Base-by-base conservation (phyloP, 2,329 filamentous ascomycete genomes). In the Diaporthe vexans region DNA sequence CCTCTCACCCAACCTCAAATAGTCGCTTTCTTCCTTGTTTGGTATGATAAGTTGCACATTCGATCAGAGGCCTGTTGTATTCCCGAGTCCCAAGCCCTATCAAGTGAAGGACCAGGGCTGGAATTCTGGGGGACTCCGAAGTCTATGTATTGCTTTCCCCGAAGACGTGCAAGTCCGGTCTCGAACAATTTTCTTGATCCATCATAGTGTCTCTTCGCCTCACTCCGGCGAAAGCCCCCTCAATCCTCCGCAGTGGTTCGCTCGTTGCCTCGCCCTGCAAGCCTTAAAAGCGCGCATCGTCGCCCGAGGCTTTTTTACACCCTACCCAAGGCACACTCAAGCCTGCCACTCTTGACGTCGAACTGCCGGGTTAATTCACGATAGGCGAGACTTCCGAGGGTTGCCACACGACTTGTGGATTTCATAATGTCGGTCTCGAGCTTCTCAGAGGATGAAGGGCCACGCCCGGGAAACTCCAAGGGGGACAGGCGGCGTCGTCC, bases 341-440 rank as follows among this genome's bases (percentile, higher is more conserved):
- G 8, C 1, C 26, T 56, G 24, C 35, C 48, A 26, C 19, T 54
- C 35, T 43, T 61, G 26, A 43, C 33, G 51, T n/a, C 19, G 26
- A 56, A 29, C 29, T 63, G 46, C 48, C 40, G 15, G n/a, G 35
- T 43, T 59, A 4, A 21, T 13, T 56, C 46, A 63, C 15, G 21
- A 43, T 54, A 52, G 17, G 7, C n/a, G 33, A 61, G 29, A 13
- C 3, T 61, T 2, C 9, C 17, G 19, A 58, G n/a, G 5, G 24
- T 40, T 40, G 10, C 59, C 24, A 29, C 51, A 40, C 24, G 21
- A 21, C 7, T 26, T 52, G 35, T 52, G 26, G 19, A 17, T 58
- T 52, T n/a, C 37, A 74, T 8, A 21, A 75, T 75, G 74, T 72
- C 74, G 19, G 58, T 24, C 21, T 13, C 54, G n/a, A 61, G 59